Evolutionary conservation across 1,139 yeast genomes (phyloP), one percentile per base, ranked within the genome.

Genomic region (Kodamaea sp.): DNA sequence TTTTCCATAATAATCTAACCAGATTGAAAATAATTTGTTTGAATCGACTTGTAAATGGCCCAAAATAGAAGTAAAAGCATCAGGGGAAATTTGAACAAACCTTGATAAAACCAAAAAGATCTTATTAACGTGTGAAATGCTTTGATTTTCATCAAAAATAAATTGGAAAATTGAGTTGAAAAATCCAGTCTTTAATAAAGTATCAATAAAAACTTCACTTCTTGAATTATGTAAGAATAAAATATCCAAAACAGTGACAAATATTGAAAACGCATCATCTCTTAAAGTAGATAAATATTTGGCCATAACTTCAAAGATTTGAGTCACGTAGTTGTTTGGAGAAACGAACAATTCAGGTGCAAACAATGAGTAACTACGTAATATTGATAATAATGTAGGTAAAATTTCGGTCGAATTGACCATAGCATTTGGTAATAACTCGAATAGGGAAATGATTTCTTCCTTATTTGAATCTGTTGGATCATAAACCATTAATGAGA

Each of bases 351-450:
- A 50, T 7, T 66, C 63, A 1, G 83, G 79, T 6, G 78, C 63
- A 24, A 87, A 58, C 31, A 88, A 63, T 0, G 83, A 59, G 58
- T 89, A 90, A 45, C 92, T 81, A 57, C 92, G 78, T 8, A 84
- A 58, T 8, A 90, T 79, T 15, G 81, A 78, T 32, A 90, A 59
- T 15, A 86, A 70, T 4, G 79, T 64, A 1, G 90, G 84, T 35
- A 92, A 63, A 23, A 84, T 78, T 56, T 92, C 98, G 0, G 97
- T 85, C 36, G 85, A 79, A 40, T 78, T 75, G 43, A 74, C 57
- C 38, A 75, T 64, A 2, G 82, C 82, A 38, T 69, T 64, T 2
- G 76, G 60, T 15, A 80, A 55, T 41, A 77, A 55, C 3, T 71
- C 73, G 41, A 81, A 69, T 24, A 70, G 50, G 22, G 65, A 63